Base-by-base conservation (phyloP, 192 early-diverging fungal genomes). In the Coemansia sp. region DNA sequence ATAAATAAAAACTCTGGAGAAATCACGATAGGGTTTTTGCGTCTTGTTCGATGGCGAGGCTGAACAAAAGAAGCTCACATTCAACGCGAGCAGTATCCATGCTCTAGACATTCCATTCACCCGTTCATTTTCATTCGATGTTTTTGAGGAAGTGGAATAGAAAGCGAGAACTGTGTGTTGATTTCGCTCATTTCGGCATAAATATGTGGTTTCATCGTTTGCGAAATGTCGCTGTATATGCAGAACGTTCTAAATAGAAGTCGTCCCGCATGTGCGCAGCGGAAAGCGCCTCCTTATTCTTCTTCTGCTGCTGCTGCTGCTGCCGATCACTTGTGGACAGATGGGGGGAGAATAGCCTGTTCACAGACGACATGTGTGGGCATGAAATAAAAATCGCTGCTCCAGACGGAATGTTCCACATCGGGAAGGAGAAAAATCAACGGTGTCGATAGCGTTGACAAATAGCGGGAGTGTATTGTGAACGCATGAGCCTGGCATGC, bases 381-480 rank as follows among this genome's bases (percentile, higher is more conserved):
- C 1, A 2, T 58, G 30, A 30, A 30, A 30, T 30, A 30, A 30
- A 30, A 30, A 30, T 3, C 1, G 30, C 43, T 44, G 12, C 15
- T 45, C 60, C 43, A 45, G 60, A 62, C 60, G 26, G 60, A 62
- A 62, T 62, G 36, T 45, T 45, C 43, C 12, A 6, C 35, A 58
- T 11, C 36, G 34, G 30, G 10, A 38, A 12, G 51, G 24, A 7
- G 24, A 23, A 23, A 53, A 26, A 21, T 53, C 51, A 12, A 5
- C 24, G 8, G 51, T 26, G 9, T 26, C 10, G 14, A 26, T 12
- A 15, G 24, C 14, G 24, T 21, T n/a, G 18, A 8, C 51, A 53
- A 53, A 26, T 49, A n/a, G 46, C 8, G 18, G 20, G 46, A 4
- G 2, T 3, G 30, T 21, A 15, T 53, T 46, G 16, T 46, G 44